Evolutionary conservation across 2,329 filamentous ascomycete genomes (phyloP).

Genomic region (Aureobasidium musti): DNA sequence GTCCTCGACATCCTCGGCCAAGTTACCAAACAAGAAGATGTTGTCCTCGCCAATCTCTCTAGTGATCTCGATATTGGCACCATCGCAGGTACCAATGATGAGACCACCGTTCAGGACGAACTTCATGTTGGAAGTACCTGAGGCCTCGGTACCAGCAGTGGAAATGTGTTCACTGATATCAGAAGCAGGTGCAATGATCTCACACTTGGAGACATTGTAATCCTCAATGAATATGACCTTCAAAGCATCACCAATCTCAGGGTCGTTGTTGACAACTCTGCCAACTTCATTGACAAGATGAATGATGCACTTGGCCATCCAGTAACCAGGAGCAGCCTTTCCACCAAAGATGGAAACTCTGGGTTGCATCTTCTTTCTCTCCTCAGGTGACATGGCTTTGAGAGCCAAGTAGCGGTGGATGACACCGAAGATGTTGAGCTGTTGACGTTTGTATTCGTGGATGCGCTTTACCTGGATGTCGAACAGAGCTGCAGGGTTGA

Average conservation of each 20-base stretch:
- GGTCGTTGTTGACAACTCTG: constrained; percentile 85
- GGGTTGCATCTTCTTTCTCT: constrained; percentile 81
- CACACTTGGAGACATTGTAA: constrained; percentile 99
- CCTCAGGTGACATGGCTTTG: constrained; percentile 79
- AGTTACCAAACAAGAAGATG: constrained; percentile 97
- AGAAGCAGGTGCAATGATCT: constrained; percentile 91
- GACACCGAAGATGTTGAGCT: constrained; percentile 94
- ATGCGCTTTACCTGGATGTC: constrained; percentile 99
- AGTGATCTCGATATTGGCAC: constrained; percentile 75
- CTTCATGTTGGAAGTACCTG: constrained; percentile 98
- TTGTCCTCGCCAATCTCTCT: constrained; percentile 79
- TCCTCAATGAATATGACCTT: constrained; percentile 98
- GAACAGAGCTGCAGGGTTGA: constrained; percentile 87
- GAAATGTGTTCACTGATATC: constrained; percentile 99
- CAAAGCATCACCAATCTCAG: constrained; percentile 86
- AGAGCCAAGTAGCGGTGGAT: constrained; percentile 91
- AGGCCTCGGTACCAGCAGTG: constrained; percentile 87
- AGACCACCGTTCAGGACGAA: constrained; percentile 96
- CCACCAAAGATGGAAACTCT: constrained; percentile 96
- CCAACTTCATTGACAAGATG: constrained; percentile 94
- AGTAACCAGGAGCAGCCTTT: constrained; percentile 97
- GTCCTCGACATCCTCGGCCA: constrained; percentile 95
- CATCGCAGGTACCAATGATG: constrained; percentile 97
- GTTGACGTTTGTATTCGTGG: constrained; percentile 88
- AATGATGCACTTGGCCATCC: constrained; percentile 99